A percentile compares a stretch with the other conserved stretches of the same genome.
Evolutionary conservation across 2,329 filamentous ascomycete genomes (phyloP).

Genomic region (Epichloe sibirici): DNA sequence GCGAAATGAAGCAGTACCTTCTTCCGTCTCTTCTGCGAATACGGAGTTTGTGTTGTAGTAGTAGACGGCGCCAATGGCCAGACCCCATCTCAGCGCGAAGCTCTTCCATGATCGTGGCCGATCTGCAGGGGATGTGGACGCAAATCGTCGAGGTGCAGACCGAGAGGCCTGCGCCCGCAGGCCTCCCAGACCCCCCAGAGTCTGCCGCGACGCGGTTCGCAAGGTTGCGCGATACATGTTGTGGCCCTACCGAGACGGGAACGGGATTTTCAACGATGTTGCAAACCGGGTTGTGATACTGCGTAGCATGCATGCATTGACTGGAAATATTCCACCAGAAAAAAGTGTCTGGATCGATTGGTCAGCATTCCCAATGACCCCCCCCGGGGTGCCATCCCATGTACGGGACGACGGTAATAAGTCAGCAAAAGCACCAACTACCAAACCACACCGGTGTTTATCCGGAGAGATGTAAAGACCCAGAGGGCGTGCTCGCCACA

Average conservation of each 20-base stretch:
- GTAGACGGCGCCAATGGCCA: constrained; percentile 69
- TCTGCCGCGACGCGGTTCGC: constrained; percentile 34
- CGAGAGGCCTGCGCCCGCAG: constrained; percentile 28
- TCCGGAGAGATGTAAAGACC: background rate
- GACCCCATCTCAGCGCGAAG: constrained; percentile 56
- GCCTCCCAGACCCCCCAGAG: constrained; percentile 25
- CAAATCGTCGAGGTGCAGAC: constrained; percentile 34
- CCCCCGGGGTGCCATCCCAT: too few species aligned
- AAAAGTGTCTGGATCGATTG: constrained; percentile 2
- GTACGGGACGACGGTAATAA: too few species aligned
- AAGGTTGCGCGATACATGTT: constrained; percentile 42
- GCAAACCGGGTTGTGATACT: background rate
- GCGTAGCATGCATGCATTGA: background rate
- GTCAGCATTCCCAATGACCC: background rate
- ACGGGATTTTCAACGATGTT: background rate
- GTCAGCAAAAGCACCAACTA: background rate
- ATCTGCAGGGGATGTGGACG: constrained; percentile 41
- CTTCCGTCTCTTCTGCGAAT: constrained; percentile 70
- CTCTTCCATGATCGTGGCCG: constrained; percentile 76
- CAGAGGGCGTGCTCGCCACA: background rate
- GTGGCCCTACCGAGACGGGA: background rate
- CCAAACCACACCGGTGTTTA: background rate
- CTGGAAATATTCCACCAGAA: background rate
- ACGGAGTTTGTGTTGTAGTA: constrained; percentile 86
- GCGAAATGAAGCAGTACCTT: background rate